phyloP scores from a whole-genome alignment of 2,329 filamentous ascomycete species.

The Alternaria sp. region DNA sequence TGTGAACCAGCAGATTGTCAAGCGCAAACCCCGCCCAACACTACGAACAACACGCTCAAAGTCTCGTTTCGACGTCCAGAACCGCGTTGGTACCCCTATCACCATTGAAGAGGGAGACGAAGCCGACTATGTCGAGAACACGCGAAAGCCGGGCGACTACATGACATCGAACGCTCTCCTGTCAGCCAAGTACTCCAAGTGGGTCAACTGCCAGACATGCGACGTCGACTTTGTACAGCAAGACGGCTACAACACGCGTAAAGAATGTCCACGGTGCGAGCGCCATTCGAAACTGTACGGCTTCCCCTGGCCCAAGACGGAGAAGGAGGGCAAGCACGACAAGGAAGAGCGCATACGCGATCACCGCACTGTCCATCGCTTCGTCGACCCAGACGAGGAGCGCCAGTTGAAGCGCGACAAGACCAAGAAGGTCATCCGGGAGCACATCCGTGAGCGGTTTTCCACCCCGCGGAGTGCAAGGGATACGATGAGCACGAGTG shows the following conservation, averaged over 20 bases:
- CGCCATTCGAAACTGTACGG: slow-evolving; percentile 95
- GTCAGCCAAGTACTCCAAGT: slow-evolving; percentile 75
- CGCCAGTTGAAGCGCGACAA: slow-evolving; percentile 40
- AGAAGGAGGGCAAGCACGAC: slow-evolving; percentile 76
- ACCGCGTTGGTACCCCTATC: slow-evolving; percentile 39
- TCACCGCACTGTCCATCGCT: slow-evolving; percentile 86
- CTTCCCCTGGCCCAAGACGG: slow-evolving; percentile 94
- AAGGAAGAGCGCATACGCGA: slow-evolving; percentile 74
- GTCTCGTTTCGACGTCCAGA: slow-evolving; percentile 36
- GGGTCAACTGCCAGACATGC: slow-evolving; percentile 90
- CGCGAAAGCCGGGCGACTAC: slow-evolving; percentile 63
- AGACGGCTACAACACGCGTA: slow-evolving; percentile 82
- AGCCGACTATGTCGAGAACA: slow-evolving; percentile 33
- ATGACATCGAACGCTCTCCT: slow-evolving; percentile 79
- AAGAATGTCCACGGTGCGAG: slow-evolving; percentile 90
- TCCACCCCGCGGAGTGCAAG: slow-evolving; percentile 36
- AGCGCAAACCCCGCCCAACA: slow-evolving; percentile 38
- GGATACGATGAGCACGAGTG: slow-evolving; percentile 35
- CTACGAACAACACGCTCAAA: slow-evolving; percentile 45
- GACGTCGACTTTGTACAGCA: slow-evolving; percentile 82
- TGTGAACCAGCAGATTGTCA: slow-evolving; percentile 42
- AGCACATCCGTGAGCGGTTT: slow-evolving; percentile 30
- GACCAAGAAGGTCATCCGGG: slow-evolving; percentile 31
- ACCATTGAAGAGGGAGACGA: slow-evolving; percentile 28
- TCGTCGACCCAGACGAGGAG: slow-evolving; percentile 74